Conservation (phyloP, 345 rosid genomes). For the Salix udensis region DNA sequence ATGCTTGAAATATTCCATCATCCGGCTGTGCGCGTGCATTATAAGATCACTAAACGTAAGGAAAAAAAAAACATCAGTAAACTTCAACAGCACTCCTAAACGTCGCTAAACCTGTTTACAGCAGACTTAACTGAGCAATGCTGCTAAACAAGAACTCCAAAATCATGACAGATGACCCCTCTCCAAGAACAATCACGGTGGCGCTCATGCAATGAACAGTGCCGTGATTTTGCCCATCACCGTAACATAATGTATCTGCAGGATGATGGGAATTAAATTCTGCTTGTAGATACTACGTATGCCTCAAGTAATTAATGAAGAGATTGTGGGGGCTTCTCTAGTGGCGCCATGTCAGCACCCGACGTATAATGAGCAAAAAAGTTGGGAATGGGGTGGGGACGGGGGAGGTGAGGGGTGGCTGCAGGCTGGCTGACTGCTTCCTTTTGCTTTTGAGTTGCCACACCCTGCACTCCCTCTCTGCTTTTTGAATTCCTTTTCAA, state of each 20-base stretch:
- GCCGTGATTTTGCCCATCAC: background rate
- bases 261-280: background rate
- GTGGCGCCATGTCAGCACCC: conserved; percentile 34
- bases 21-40: no score
- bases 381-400: conserved; percentile 23
- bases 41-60: no score
- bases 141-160: background rate
- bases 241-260: background rate
- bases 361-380: conserved; percentile 14
- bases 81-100: no score
- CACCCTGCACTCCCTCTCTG: conserved; percentile 28
- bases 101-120: no score
- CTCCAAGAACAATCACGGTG: background rate
- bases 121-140: background rate
- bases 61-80: no score
- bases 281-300: background rate
- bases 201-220: background rate
- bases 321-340: conserved; percentile 5
- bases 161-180: background rate
- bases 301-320: conserved; percentile 17
- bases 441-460: conserved; percentile 24
- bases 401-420: conserved; percentile 15
- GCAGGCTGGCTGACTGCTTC: background rate
- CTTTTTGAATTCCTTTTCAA: conserved; percentile 30
- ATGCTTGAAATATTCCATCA: no score